Evolutionary conservation across 2,329 filamentous ascomycete species (phyloP), one percentile per base, ranked within the genome.

Genomic region (Colletotrichum eleusines): DNA sequence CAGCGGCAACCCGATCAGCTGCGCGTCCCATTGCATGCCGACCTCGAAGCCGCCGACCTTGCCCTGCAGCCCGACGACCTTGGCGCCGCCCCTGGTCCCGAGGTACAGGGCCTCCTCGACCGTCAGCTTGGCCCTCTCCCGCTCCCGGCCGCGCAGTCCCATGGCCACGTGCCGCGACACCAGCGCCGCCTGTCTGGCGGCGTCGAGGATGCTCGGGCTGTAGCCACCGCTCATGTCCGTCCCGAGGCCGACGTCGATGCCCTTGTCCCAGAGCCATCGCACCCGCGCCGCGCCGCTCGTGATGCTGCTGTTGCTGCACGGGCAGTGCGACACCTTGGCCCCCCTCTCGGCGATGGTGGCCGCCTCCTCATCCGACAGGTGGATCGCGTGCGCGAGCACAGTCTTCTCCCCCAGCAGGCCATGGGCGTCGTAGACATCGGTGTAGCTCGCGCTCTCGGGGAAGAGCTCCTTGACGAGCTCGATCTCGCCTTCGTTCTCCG

Each of bases 141-240:
- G 77, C 50, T 80, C 77, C 42, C 76, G 74, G 4, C 75, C 77
- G 12, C 80, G 80, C 9, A 78, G 71, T 16, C 81, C 78, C 85
- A 93, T 88, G 31, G 91, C 87, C 57, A 92, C 83, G 84, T 92
- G 90, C 38, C 95, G 84, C 73, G 90, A 94, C 1, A 95, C 93
- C 72, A 97, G 86, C 61, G 90, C 88, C 0, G 95, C 94, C 77
- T 96, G 93, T 18, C 95, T 84, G 53, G 91, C 93, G n/a, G 94
- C 91, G 74, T 96, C 93, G 0, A 98, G 87, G 12, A 98, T 88
- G 72, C 90, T 93, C 0, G 93, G 87, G 66, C 90, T 93, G 79
- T 95, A 98, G 0, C 96, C 96, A 3, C 95, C 96, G 75, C 90
- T 93, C 69, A 98, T 90, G 79, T 99, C 96, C 0, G 95, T 98